phyloP scores from a whole-genome alignment of 805 yeast genomes.

The Hanseniaspora vineae region DNA sequence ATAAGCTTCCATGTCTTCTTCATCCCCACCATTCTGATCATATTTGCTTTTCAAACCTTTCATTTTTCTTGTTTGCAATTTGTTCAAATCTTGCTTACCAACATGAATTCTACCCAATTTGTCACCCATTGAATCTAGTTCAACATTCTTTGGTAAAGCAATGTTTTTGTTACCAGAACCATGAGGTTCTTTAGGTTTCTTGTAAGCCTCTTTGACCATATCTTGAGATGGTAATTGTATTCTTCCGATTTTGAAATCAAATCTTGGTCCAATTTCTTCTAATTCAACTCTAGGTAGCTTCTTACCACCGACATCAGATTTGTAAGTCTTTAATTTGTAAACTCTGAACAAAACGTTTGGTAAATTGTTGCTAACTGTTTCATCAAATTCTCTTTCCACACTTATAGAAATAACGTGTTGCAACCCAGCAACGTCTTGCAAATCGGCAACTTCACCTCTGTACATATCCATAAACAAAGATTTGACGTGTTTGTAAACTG shows the following conservation, averaged over 20 bases:
- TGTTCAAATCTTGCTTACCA: constrained; percentile 85
- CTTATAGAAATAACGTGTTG: constrained; percentile 81
- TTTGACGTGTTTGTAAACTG: constrained; percentile 72
- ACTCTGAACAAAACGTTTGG: constrained; percentile 86
- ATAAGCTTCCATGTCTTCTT: constrained; percentile 41
- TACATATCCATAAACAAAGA: constrained; percentile 84
- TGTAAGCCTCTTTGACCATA: constrained; percentile 77
- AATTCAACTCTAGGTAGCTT: constrained; percentile 89
- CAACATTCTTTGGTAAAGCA: constrained; percentile 79
- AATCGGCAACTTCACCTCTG: constrained; percentile 67
- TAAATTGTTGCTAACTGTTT: constrained; percentile 37
- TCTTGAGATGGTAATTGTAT: constrained; percentile 72
- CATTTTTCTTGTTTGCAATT: constrained; percentile 95
- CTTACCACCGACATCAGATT: constrained; percentile 51
- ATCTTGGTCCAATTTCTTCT: constrained; percentile 90
- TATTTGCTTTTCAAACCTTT: constrained; percentile 85
- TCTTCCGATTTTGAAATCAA: constrained; percentile 88
- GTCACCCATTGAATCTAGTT: constrained; percentile 84
- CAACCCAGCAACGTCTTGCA: constrained; percentile 89
- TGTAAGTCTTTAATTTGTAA: constrained; percentile 68
- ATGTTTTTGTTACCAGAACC: constrained; percentile 20
- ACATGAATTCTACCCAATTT: constrained; percentile 93
- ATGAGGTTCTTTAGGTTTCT: constrained; percentile 52
- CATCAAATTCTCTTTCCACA: constrained; percentile 63
- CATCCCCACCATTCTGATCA: constrained; percentile 52